Percentiles rank a stretch among this genome's conserved stretches.
Conservation (phyloP, 139 green algal genomes). For the Auxenochlorella pyrenoidosa region DNA sequence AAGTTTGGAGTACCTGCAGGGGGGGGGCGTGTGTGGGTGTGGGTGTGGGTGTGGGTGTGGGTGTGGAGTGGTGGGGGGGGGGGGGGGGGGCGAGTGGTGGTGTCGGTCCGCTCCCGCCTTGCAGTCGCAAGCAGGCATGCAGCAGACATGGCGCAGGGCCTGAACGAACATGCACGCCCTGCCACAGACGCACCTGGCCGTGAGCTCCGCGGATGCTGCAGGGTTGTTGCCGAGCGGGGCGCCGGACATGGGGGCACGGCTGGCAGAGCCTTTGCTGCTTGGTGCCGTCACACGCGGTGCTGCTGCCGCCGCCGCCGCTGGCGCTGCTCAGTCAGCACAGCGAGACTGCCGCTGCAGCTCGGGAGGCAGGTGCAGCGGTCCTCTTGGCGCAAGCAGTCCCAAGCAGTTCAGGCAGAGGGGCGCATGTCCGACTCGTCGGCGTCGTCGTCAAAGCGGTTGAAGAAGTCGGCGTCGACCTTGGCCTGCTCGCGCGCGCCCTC, state of each 20-base stretch:
- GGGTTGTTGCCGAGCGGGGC: neutral
- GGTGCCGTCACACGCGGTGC: neutral
- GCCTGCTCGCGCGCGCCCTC: constrained; percentile 13
- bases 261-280: neutral
- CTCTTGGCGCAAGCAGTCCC: too few species aligned
- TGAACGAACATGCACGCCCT: too few species aligned
- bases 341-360: neutral
- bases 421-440: constrained; percentile 48
- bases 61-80: too few species aligned
- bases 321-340: neutral
- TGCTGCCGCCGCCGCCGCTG: constrained; percentile 1
- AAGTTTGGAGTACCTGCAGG: constrained; percentile 24
- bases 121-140: too few species aligned
- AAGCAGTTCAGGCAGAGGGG: neutral
- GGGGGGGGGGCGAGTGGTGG: too few species aligned
- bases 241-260: neutral
- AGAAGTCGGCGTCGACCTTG: constrained; percentile 52
- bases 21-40: too few species aligned
- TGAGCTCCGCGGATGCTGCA: constrained; percentile 3
- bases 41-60: too few species aligned
- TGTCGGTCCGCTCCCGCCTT: too few species aligned
- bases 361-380: too few species aligned
- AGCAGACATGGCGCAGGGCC: too few species aligned
- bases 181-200: constrained; percentile 13
- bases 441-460: constrained; percentile 51